Evolutionary conservation across 495 filamentous ascomycete genomes (phyloP).

Genomic region (Hyphodiscus hymeniophilus): DNA sequence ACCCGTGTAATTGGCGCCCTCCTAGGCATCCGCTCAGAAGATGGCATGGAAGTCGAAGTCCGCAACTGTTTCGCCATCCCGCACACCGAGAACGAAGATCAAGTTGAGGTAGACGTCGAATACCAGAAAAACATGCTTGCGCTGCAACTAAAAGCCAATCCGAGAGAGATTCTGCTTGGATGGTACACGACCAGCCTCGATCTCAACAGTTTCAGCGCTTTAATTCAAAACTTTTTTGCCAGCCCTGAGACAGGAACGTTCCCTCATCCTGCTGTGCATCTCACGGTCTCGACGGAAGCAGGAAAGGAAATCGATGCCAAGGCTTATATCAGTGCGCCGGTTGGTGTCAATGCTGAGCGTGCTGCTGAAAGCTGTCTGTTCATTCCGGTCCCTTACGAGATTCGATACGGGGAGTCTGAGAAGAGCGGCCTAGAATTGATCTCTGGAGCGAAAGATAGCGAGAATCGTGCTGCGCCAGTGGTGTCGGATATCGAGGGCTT

Average conservation of each 20-base stretch:
- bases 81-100: slow-evolving; percentile 95
- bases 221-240: slow-evolving; percentile 99
- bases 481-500: slow-evolving; percentile 83
- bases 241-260: slow-evolving; percentile 93
- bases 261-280: slow-evolving; percentile 90
- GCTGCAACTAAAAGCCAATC: slow-evolving; percentile 87
- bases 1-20: slow-evolving; percentile 94
- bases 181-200: slow-evolving; percentile 97
- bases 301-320: slow-evolving; percentile 76
- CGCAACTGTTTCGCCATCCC: slow-evolving; percentile 93
- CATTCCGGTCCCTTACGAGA: slow-evolving; percentile 90
- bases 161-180: slow-evolving; percentile 86
- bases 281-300: slow-evolving; percentile 84
- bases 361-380: slow-evolving; percentile 93
- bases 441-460: slow-evolving; percentile 67
- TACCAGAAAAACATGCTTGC: slow-evolving; percentile 99
- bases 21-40: slow-evolving; percentile 84
- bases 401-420: slow-evolving; percentile 84
- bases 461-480: slow-evolving; percentile 61
- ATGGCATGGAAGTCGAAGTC: slow-evolving; percentile 93
- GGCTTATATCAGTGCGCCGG: slow-evolving; percentile 89
- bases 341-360: slow-evolving; percentile 89
- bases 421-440: slow-evolving; percentile 86
- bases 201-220: slow-evolving; percentile 93
- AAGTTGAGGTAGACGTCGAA: slow-evolving; percentile 99